Base-by-base conservation (phyloP, 1,284 basidiomycete species). In the Pholiota adiposa region DNA sequence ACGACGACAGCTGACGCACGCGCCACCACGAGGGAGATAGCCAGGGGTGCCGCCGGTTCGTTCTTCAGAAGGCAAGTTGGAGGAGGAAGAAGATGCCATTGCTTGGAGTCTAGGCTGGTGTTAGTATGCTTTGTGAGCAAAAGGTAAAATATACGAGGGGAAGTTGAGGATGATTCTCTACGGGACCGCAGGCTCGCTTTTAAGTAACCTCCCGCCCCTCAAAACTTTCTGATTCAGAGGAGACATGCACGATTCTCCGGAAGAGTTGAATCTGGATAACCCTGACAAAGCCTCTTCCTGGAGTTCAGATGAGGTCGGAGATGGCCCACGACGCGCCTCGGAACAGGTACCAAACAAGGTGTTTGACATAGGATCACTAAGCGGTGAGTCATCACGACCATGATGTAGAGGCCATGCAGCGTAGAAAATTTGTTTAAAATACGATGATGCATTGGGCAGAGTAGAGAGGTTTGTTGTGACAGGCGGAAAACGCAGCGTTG, bases 1-100 rank as follows among this genome's bases (percentile, higher is more conserved):
- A 51, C 74, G 67, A 52, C 75, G 74, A 62, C 64, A 69, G 51
- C 62, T 67, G 8, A 67, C 65, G 36, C 70, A 71, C 9, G 70
- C 70, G 8, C 61, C 63, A 4, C 70, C 70, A n/a, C 69, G 62
- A 52, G 65, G 67, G 36, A 71, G 64, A 57, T 66, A 68, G 4
- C 60, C 60, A 59, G 63, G 63, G 2, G 56, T 51, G 7, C 54
- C 34, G 8, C 54, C 29, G 8, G 51, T 49, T 18, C 60, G 60
- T n/a, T 63, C 59, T 25, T 66, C 63, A 40, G 21, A 54, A 25
- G 52, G 51, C 46, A n/a, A n/a, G n/a, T 59, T 65, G 1, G 60
- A 59, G 23, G 63, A 64, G 18, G 55, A 54, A 33, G 56, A 41
- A 23, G 60, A 59, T 23, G 56, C 50, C 49, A 54, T 53, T n/a